Evolutionary conservation across 2,329 filamentous ascomycete genomes (phyloP).

Genomic region (Moelleriella libera): DNA sequence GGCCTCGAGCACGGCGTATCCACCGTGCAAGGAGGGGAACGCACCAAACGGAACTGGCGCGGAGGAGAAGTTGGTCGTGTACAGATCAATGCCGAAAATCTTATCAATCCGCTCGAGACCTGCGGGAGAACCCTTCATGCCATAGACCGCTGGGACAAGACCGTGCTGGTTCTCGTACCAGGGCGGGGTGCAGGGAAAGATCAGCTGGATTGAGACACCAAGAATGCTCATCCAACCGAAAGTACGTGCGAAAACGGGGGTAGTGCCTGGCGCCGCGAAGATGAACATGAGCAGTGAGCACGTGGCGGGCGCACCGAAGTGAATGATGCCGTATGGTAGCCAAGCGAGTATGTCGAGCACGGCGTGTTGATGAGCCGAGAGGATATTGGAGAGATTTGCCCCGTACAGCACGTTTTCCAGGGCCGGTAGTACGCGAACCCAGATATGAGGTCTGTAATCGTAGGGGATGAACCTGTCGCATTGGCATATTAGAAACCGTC

Average conservation of each 20-base stretch:
- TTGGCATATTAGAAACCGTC: background rate
- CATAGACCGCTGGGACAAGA: constrained; percentile 80
- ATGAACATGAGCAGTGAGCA: constrained; percentile 71
- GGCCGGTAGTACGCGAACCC: constrained; percentile 86
- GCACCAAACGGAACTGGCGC: constrained; percentile 89
- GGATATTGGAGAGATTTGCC: constrained; percentile 88
- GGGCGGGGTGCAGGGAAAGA: constrained; percentile 87
- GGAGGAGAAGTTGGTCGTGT: constrained; percentile 82
- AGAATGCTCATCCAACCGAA: constrained; percentile 89
- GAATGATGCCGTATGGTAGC: constrained; percentile 83
- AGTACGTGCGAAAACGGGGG: constrained; percentile 69
- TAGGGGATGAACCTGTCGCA: constrained; percentile 65
- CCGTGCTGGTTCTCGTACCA: constrained; percentile 96
- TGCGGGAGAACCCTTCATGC: constrained; percentile 77
- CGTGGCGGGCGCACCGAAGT: constrained; percentile 76
- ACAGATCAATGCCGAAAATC: constrained; percentile 82
- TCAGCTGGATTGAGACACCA: constrained; percentile 75
- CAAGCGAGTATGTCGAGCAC: constrained; percentile 80
- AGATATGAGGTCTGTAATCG: constrained; percentile 83
- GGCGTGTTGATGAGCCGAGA: constrained; percentile 76
- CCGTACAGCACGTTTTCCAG: constrained; percentile 95
- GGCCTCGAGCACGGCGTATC: constrained; percentile 75
- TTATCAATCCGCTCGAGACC: constrained; percentile 80
- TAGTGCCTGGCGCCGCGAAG: constrained; percentile 73
- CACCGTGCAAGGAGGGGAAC: constrained; percentile 86